Evolutionary conservation across 106 monocot genomes (phyloP).

Genomic region (Narthecium ossifragum): DNA sequence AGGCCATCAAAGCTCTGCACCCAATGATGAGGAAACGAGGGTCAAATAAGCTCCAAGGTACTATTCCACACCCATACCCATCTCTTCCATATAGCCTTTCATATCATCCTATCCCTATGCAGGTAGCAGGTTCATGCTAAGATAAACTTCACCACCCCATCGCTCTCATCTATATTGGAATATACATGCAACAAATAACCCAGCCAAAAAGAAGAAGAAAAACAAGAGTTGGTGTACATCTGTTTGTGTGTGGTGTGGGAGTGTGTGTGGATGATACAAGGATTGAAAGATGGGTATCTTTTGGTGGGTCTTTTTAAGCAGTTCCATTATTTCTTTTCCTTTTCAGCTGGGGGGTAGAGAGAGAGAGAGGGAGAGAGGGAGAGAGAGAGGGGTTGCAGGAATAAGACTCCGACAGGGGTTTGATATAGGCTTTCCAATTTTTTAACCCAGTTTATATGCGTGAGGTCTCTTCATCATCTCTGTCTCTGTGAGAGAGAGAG

Average conservation of each 20-base stretch:
- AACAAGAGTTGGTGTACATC: background rate
- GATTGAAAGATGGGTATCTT: conserved; percentile 30
- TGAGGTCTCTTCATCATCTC: background rate
- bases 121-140: too few species aligned
- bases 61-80: too few species aligned
- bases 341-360: too few species aligned
- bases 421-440: background rate
- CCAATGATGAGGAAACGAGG: background rate
- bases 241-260: too few species aligned
- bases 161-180: too few species aligned
- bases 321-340: conserved; percentile 21
- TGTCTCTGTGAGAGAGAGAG: conserved; percentile 10
- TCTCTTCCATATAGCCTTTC: too few species aligned
- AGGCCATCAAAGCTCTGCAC: background rate
- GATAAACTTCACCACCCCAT: too few species aligned
- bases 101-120: too few species aligned
- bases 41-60: background rate
- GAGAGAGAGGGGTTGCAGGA: conserved; percentile 13
- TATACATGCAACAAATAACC: too few species aligned
- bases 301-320: conserved; percentile 15
- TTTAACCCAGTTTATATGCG: background rate
- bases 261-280: too few species aligned
- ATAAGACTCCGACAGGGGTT: conserved; percentile 12
- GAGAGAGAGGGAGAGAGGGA: conserved; percentile 15
- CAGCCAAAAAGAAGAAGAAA: conserved; percentile 1